Conservation (phyloP, 768 basidiomycete species). For the Suillus clintonianus region DNA sequence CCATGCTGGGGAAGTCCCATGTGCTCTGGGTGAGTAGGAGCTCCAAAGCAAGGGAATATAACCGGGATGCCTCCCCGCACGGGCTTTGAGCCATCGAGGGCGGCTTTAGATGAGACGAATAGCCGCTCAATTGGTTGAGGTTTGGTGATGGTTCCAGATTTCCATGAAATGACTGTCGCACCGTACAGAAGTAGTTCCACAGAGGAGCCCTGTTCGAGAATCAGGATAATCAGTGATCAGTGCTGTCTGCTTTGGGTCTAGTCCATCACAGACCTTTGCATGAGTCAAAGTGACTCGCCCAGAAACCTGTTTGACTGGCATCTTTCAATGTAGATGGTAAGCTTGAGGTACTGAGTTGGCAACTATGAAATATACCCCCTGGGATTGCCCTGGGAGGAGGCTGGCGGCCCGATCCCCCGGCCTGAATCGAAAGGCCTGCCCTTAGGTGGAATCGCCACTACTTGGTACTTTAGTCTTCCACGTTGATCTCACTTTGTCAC, state of each 20-base stretch:
- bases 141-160: slow-evolving; percentile 42
- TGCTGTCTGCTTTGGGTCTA: not conserved
- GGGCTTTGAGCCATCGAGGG: slow-evolving; percentile 79
- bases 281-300: slow-evolving; percentile 56
- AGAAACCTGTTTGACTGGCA: slow-evolving; percentile 56
- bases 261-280: slow-evolving; percentile 49
- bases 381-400: not conserved
- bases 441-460: not conserved
- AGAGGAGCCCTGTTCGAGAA: slow-evolving; percentile 54
- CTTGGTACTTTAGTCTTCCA: not conserved
- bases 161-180: slow-evolving; percentile 89
- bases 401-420: not conserved
- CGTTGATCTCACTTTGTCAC: not conserved
- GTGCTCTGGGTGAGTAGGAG: slow-evolving; percentile 77
- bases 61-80: slow-evolving; percentile 59
- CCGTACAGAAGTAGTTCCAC: slow-evolving; percentile 75
- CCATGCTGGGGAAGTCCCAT: slow-evolving; percentile 81
- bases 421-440: slow-evolving; percentile 1
- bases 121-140: slow-evolving; percentile 60
- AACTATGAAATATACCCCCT: slow-evolving; percentile 1
- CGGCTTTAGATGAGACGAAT: slow-evolving; percentile 81
- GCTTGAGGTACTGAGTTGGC: not conserved
- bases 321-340: slow-evolving; percentile 23
- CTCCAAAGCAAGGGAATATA: slow-evolving; percentile 89
- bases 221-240: not conserved